Evolutionary conservation across 2,329 filamentous ascomycete genomes (phyloP), one percentile per base, ranked within the genome.

Genomic region (Rhexocercosporidium sp.): DNA sequence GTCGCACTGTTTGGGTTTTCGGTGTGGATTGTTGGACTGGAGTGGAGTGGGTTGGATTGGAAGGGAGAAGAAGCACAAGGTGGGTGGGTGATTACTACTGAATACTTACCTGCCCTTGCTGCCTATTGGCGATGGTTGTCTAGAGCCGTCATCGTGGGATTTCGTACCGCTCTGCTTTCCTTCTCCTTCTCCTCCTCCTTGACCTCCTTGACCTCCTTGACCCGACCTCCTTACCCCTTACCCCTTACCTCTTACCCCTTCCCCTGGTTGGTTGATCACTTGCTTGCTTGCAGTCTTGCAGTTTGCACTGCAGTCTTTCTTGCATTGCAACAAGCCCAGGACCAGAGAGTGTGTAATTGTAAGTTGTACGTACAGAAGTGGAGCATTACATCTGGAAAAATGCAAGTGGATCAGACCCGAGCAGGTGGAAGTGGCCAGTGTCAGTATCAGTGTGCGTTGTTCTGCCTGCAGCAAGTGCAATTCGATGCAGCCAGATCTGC

Each of bases 401-500:
- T n/a, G 9, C 8, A 12, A 20, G 5, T 37, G 29, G 7, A 25
- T 49, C n/a, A 18, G 41, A 49, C 59, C 59, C n/a, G 44, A 37
- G 44, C 14, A 51, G 59, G 16, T 11, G 20, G 34, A 31, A 44
- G n/a, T 56, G 31, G 29, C n/a, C n/a, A n/a, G n/a, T 37, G n/a
- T 6, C 3, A 53, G n/a, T 14, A 37, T 46, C 34, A 59, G n/a
- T 20, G 16, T 61, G 59, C 27, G 41, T 39, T 61, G 59, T 61
- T 25, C 59, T 34, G 18, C 41, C n/a, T 46, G 34, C 39, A n/a
- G n/a, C n/a, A n/a, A n/a, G n/a, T 20, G 27, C 20, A 18, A 41
- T 29, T 41, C 29, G 7, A 37, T 59, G 56, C 37, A 59, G 37
- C 56, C 37, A 44, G 37, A 44, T 44, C 56, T 41, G 39, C 56